Percentiles rank a stretch among this genome's conserved stretches.
Conservation (phyloP, 2,329 filamentous ascomycete species). For the Colletotrichum tropicicola region DNA sequence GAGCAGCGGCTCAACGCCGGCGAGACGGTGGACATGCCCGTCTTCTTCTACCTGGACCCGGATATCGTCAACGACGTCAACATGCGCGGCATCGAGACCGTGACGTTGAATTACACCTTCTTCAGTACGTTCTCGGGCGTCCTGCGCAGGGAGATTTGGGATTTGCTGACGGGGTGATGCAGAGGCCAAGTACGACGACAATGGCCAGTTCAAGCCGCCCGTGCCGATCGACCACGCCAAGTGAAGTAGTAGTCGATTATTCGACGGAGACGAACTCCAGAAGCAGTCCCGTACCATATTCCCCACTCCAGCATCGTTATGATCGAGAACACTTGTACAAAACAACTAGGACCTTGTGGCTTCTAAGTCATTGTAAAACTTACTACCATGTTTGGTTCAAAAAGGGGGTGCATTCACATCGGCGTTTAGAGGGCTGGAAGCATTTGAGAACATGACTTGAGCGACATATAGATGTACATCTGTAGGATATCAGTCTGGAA, state of each 20-base stretch:
- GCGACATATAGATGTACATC: background rate
- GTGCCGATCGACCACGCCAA: constrained; percentile 26
- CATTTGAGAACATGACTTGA: background rate
- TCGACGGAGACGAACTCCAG: background rate
- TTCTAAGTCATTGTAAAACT: background rate
- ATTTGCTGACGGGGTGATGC: background rate
- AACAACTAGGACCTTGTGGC: background rate
- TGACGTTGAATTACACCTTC: constrained; percentile 97
- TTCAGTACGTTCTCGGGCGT: constrained; percentile 76
- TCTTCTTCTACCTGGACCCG: constrained; percentile 98
- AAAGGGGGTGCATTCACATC: background rate
- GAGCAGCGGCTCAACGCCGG: constrained; percentile 93
- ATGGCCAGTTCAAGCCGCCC: constrained; percentile 52
- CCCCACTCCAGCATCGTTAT: background rate
- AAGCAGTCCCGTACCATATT: too few relatives aligned
- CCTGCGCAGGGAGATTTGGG: background rate
- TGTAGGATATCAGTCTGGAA: background rate
- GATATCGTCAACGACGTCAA: constrained; percentile 91
- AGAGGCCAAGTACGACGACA: constrained; percentile 58
- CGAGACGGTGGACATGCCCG: constrained; percentile 99
- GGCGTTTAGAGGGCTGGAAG: constrained; percentile 9
- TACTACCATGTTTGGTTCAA: background rate
- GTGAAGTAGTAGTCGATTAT: background rate
- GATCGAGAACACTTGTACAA: background rate
- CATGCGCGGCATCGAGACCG: constrained; percentile 94